Evolutionary conservation across 805 yeast species (phyloP).

Genomic region (Monosporozyma yasuniensis): DNA sequence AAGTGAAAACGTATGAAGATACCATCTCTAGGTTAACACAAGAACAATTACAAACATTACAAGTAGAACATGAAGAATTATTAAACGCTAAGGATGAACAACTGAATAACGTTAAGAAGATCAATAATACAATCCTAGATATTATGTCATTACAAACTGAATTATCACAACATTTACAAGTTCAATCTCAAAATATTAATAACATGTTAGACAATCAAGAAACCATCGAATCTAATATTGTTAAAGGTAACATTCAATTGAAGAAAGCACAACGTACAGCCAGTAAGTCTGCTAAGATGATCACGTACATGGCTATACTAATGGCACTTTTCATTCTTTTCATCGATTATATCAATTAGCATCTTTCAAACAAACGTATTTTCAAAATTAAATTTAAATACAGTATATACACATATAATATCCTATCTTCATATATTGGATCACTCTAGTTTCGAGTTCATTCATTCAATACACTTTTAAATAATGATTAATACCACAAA

Average conservation of each 20-base stretch:
- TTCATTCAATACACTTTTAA: background rate
- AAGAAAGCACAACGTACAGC: slow-evolving; percentile 59
- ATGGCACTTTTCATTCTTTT: slow-evolving; percentile 50
- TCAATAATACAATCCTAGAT: slow-evolving; percentile 59
- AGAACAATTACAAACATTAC: slow-evolving; percentile 50
- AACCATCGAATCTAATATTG: slow-evolving; percentile 54
- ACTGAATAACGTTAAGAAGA: slow-evolving; percentile 47
- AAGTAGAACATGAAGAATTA: slow-evolving; percentile 49
- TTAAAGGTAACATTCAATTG: slow-evolving; percentile 62
- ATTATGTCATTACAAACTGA: slow-evolving; percentile 69
- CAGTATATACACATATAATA: background rate
- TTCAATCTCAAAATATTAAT: slow-evolving; percentile 64
- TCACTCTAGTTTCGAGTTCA: background rate
- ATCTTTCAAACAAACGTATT: background rate
- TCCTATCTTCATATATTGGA: background rate
- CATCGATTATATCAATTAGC: slow-evolving; percentile 40
- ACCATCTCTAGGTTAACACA: slow-evolving; percentile 33
- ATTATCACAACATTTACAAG: slow-evolving; percentile 58
- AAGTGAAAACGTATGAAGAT: slow-evolving; percentile 30
- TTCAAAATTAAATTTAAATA: background rate
- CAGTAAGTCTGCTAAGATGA: slow-evolving; percentile 48
- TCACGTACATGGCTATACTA: slow-evolving; percentile 45
- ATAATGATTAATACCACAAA: background rate
- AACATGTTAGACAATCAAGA: slow-evolving; percentile 58
- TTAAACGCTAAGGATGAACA: slow-evolving; percentile 51